phyloP scores from a whole-genome alignment of 2,329 filamentous ascomycete species.

The Elsinoe perseae region DNA sequence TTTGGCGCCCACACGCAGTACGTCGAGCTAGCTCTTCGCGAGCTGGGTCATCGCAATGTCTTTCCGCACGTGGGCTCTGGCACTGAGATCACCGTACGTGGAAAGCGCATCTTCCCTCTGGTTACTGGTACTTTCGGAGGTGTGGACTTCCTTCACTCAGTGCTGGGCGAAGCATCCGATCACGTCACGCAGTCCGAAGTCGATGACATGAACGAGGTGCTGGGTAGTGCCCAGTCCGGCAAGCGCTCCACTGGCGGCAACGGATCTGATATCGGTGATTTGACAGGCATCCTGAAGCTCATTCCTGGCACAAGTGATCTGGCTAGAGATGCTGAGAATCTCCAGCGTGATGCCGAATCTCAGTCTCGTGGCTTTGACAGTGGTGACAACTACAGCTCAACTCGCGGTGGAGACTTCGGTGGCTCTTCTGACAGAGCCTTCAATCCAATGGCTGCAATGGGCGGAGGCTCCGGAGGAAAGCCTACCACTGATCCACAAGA shows the following conservation, averaged over 20 bases:
- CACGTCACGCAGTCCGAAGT: slow-evolving; percentile 89
- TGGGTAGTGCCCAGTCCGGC: slow-evolving; percentile 15
- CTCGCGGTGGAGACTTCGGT: slow-evolving; percentile 27
- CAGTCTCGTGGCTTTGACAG: slow-evolving; percentile 43
- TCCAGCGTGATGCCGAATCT: slow-evolving; percentile 42
- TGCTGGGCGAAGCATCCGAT: slow-evolving; percentile 71
- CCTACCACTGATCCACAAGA: slow-evolving; percentile 57
- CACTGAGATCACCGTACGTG: slow-evolving; percentile 62
- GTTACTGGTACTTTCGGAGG: slow-evolving; percentile 91
- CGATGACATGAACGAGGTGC: slow-evolving; percentile 60
- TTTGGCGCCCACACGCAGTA: slow-evolving; percentile 94
- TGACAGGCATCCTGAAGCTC: slow-evolving; percentile 66
- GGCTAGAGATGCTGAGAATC: slow-evolving; percentile 38
- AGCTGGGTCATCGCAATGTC: slow-evolving; percentile 69
- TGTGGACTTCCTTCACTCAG: slow-evolving; percentile 87
- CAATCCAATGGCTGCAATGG: slow-evolving; percentile 13
- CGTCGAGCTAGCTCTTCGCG: slow-evolving; percentile 76
- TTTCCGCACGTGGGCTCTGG: slow-evolving; percentile 80
- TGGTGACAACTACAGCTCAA: slow-evolving; percentile 30
- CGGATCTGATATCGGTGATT: slow-evolving; percentile 28
- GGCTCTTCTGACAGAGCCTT: slow-evolving; percentile 20
- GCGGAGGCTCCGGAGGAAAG: slow-evolving; percentile 58
- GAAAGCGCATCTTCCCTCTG: slow-evolving; percentile 69
- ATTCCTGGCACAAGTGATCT: slow-evolving; percentile 54
- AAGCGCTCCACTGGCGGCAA: slow-evolving; percentile 27